Evolutionary conservation across 768 basidiomycete species (phyloP).

Genomic region (Kondoa subrosea): DNA sequence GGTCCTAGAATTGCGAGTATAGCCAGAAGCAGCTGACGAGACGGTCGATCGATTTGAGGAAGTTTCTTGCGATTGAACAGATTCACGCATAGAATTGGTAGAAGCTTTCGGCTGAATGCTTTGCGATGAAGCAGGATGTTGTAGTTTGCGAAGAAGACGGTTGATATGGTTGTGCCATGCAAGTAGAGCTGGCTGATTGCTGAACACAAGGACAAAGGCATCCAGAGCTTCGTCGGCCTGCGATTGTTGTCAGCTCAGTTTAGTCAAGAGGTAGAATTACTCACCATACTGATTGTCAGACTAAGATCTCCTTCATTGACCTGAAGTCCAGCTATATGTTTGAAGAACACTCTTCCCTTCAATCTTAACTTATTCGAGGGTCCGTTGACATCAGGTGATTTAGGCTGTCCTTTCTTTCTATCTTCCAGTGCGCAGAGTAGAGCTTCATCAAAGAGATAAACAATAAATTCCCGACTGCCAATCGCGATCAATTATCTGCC

Average conservation of each 20-base stretch:
- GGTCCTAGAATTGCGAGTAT: background rate
- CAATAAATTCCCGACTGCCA: background rate
- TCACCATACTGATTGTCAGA: constrained; percentile 76
- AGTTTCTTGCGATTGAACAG: background rate
- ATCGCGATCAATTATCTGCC: background rate
- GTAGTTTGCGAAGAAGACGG: constrained; percentile 42
- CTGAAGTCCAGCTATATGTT: constrained; percentile 51
- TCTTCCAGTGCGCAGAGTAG: constrained; percentile 98
- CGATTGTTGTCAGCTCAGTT: background rate
- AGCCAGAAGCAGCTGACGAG: background rate
- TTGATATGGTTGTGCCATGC: constrained; percentile 75
- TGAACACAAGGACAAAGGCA: constrained; percentile 89
- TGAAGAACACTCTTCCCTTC: constrained; percentile 87
- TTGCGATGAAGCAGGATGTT: no score
- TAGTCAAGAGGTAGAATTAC: background rate
- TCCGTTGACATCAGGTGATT: constrained; percentile 41
- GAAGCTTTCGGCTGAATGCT: background rate
- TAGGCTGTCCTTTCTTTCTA: constrained; percentile 62
- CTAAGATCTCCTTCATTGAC: constrained; percentile 56
- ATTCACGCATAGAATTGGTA: constrained; percentile 1
- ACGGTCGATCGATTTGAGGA: background rate
- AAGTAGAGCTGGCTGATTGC: constrained; percentile 71
- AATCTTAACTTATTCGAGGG: constrained; percentile 56
- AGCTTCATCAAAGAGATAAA: constrained; percentile 80
- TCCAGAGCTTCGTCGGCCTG: constrained; percentile 72